These are phyloP conservation scores for sorghum (Sorghum bicolor) DNA, from an alignment of 176 grass and related monocot species.

Conservation along the genomic window Sorghum_bicolor_NCBIv3 NC_012870.2:2816501-2817000, in stretches of 20 bases:
- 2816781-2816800: slow-evolving; percentile 69
- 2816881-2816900: slow-evolving; percentile 67
- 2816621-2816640: background rate
- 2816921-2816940: background rate
- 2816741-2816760: background rate
- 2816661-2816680: background rate
- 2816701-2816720: background rate
- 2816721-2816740: background rate
- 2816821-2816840: slow-evolving; percentile 57
- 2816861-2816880: slow-evolving; percentile 45
- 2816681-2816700: background rate
- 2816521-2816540: background rate
- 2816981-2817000: background rate
- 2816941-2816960: background rate
- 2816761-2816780: slow-evolving; percentile 56
- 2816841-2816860: slow-evolving; percentile 67
- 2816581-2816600: background rate
- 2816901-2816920: slow-evolving; percentile 34
- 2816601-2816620: background rate
- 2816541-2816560: background rate
- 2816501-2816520: background rate
- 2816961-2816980: background rate
- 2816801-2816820: slow-evolving; percentile 67
- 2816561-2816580: background rate
- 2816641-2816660: background rate